Evolutionary conservation across 1,284 basidiomycete species (phyloP).

Genomic region (Takashimella tepidaria): DNA sequence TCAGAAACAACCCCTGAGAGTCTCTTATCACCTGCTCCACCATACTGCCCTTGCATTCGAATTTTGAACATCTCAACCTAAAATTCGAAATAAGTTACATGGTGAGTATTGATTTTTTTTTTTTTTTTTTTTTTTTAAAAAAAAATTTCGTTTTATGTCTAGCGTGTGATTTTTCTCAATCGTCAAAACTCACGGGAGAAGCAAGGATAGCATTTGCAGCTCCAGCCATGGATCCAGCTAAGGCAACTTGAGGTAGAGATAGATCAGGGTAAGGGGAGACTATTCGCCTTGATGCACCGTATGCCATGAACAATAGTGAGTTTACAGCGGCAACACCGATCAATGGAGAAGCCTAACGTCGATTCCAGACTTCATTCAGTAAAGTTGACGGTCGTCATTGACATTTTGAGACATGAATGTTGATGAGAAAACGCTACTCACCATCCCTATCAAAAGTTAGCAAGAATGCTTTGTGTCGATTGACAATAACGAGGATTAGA

Average conservation of each 20-base stretch:
- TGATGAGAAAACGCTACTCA: too few relatives aligned
- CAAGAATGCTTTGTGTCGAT: too few relatives aligned
- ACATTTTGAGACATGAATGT: too few relatives aligned
- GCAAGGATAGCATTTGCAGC: constrained; percentile 81
- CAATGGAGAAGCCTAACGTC: constrained; percentile 73
- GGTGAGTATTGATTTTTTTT: too few relatives aligned
- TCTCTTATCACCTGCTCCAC: constrained; percentile 64
- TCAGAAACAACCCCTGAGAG: constrained; percentile 66
- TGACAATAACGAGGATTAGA: too few relatives aligned
- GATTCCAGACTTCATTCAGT: too few relatives aligned
- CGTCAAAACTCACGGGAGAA: constrained; percentile 61
- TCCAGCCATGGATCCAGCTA: constrained; percentile 86
- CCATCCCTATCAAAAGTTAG: constrained; percentile 10
- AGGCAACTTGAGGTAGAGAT: constrained; percentile 69
- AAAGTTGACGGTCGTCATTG: too few relatives aligned
- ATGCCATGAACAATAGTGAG: constrained; percentile 87
- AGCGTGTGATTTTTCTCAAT: not conserved
- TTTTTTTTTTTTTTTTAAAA: too few relatives aligned
- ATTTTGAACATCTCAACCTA: constrained; percentile 60
- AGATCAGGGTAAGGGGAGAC: constrained; percentile 83
- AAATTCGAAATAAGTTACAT: too few relatives aligned
- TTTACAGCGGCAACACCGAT: constrained; percentile 95
- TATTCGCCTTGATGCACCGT: constrained; percentile 71
- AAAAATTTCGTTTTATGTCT: too few relatives aligned
- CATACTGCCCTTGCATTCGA: constrained; percentile 77